Evolutionary conservation across 2,329 filamentous ascomycete genomes (phyloP).

Genomic region (Xylariomycetidae sp.): DNA sequence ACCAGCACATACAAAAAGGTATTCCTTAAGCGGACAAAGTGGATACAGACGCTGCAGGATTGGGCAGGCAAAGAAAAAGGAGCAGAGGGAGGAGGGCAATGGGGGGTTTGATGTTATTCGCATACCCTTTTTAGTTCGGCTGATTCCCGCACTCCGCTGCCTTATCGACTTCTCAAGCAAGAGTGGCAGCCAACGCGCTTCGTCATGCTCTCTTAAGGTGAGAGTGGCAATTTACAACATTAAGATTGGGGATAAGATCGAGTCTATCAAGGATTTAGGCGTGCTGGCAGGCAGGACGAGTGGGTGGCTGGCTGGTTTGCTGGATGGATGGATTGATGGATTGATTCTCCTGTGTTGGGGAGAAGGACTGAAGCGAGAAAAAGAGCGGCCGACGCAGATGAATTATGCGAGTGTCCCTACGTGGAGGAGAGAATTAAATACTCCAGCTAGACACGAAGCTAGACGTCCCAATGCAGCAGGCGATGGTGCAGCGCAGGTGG

Average conservation of each 20-base stretch:
- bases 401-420: too few relatives aligned
- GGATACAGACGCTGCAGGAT: conserved; percentile 15
- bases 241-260: neutral
- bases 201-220: conserved; percentile 25
- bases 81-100: conserved; percentile 5
- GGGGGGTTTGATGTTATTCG: conserved; percentile 23
- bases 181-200: conserved; percentile 16
- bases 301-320: too few relatives aligned
- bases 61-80: conserved; percentile 8
- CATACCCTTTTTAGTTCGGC: conserved; percentile 24
- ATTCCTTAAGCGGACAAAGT: conserved; percentile 7
- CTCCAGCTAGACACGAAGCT: too few relatives aligned
- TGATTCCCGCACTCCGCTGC: conserved; percentile 15
- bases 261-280: conserved; percentile 1
- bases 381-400: too few relatives aligned
- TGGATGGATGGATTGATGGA: too few relatives aligned
- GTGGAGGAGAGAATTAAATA: too few relatives aligned
- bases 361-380: too few relatives aligned
- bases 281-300: neutral
- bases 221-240: conserved; percentile 26
- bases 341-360: too few relatives aligned
- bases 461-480: too few relatives aligned
- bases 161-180: conserved; percentile 14
- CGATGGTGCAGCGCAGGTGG: too few relatives aligned
- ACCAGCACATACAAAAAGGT: conserved; percentile 19